Percentiles rank a stretch among this genome's conserved stretches.
Evolutionary conservation across 345 rosid species (phyloP).

Genomic region (Eucalyptus regnans): DNA sequence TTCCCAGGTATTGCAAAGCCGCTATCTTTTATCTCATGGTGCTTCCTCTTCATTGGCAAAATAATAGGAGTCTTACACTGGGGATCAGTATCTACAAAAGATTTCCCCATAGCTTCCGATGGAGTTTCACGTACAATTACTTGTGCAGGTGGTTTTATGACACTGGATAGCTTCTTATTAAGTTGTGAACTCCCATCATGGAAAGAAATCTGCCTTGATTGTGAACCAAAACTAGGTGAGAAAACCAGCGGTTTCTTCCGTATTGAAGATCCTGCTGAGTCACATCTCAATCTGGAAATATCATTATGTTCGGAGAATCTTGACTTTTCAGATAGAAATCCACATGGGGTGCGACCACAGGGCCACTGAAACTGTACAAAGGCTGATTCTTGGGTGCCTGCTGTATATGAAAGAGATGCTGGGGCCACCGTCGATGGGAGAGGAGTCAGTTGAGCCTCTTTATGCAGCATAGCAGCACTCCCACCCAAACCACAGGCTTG

Average conservation of each 20-base stretch:
- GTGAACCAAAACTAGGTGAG: conserved; percentile 55
- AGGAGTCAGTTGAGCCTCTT: conserved; percentile 90
- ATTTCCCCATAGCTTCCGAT: conserved; percentile 23
- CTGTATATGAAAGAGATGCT: conserved; percentile 49
- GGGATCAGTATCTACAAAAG: conserved; percentile 33
- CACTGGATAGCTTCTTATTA: conserved; percentile 17
- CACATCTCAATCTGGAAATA: conserved; percentile 31
- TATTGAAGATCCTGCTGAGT: conserved; percentile 25
- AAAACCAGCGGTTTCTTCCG: conserved; percentile 73
- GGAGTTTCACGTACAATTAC: conserved; percentile 22
- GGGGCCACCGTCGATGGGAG: conserved; percentile 58
- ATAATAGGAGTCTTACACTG: conserved; percentile 57
- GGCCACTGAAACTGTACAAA: conserved; percentile 77
- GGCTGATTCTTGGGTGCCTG: conserved; percentile 45
- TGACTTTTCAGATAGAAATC: conserved; percentile 48
- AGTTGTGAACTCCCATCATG: conserved; percentile 36
- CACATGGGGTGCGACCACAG: conserved; percentile 55
- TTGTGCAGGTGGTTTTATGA: conserved; percentile 9
- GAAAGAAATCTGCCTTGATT: conserved; percentile 30
- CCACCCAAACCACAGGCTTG: conserved; percentile 78
- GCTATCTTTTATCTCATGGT: conserved; percentile 56
- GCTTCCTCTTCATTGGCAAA: conserved; percentile 70
- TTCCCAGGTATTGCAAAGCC: conserved; percentile 44
- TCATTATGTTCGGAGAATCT: conserved; percentile 29
- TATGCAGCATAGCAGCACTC: conserved; percentile 57